Base-by-base conservation (phyloP, 1,284 basidiomycete species). In the Ustilago shanxiensis region DNA sequence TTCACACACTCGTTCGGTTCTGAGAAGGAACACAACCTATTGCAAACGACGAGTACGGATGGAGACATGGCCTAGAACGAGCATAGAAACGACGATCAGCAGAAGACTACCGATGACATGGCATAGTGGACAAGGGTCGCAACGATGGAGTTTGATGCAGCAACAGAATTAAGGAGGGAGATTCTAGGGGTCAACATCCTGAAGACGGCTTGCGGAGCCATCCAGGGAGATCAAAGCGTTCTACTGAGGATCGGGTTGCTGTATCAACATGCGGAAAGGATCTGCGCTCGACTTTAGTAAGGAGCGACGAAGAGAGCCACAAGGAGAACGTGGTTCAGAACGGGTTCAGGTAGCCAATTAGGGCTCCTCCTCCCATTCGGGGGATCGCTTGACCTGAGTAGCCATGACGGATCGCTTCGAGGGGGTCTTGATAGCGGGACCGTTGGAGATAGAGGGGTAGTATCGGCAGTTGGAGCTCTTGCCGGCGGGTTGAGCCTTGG, bases 371-470 rank as follows among this genome's bases (percentile, higher is more conserved):
- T 76, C 73, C 74, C 70, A 77, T 37, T 77, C 75, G 65, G 75
- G 73, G 16, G 70, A 65, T 37, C 77, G 77, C 62, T 70, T 72
- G 66, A 72, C 70, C 52, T 65, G 69, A 44, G 77, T 79, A 28
- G 72, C 72, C 71, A 79, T 77, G 64, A 73, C 71, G 66, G 68
- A 67, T 57, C 65, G 65, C 68, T 71, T 71, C 56, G 72, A 64
- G 37, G 79, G 79, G 26, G 69, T 72, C 71, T 71, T 77, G 72
- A 70, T 55, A 20, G 79, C 79, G 6, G 66, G 56, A 24, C 80
- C 79, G 60, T 69, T 78, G n/a, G 61, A 62, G 71, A 78, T 77
- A 16, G 78, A 77, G 18, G 78, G 67, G 74, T 79, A 79, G 65
- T 71, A 68, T 68, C 74, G 67, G 74, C 78, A 79, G 74, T 79